These are phyloP conservation scores for Erodium trifolium DNA, from an alignment of 441 rosid genomes.

Conservation along the genomic window DNA sequence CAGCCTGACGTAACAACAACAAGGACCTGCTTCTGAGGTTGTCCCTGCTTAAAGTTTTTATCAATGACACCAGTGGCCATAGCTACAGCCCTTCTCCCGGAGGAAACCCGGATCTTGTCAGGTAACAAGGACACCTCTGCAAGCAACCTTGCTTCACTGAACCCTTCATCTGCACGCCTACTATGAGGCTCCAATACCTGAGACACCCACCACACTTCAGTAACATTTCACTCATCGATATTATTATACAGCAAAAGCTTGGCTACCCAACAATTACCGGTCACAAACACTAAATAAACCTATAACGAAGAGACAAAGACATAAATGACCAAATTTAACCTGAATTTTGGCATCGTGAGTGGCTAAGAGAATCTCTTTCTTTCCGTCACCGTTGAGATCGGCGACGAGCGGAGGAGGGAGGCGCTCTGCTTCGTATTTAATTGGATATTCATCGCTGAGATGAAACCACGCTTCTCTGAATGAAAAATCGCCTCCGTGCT, in stretches of 20 bases:
- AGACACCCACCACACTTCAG: conserved; percentile 13
- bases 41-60: conserved; percentile 50
- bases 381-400: conserved; percentile 94
- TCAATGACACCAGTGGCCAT: conserved; percentile 92
- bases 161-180: conserved; percentile 84
- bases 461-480: conserved; percentile 95
- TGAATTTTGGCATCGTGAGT: not conserved
- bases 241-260: not conserved
- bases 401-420: conserved; percentile 65
- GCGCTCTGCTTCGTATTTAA: conserved; percentile 1
- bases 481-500: conserved; percentile 98
- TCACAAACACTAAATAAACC: not conserved
- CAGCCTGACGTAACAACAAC: conserved; percentile 96
- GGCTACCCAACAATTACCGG: too few relatives aligned
- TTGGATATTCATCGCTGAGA: conserved; percentile 18
- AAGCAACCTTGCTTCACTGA: conserved; percentile 76
- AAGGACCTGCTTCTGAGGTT: conserved; percentile 83
- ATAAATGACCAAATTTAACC: not conserved
- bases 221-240: not conserved
- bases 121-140: conserved; percentile 63
- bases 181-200: conserved; percentile 83
- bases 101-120: conserved; percentile 70
- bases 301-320: not conserved
- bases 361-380: conserved; percentile 50
- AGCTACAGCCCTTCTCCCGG: conserved; percentile 87